phyloP scores from a whole-genome alignment of 805 yeast species.

The Ogataea allantospora region DNA sequence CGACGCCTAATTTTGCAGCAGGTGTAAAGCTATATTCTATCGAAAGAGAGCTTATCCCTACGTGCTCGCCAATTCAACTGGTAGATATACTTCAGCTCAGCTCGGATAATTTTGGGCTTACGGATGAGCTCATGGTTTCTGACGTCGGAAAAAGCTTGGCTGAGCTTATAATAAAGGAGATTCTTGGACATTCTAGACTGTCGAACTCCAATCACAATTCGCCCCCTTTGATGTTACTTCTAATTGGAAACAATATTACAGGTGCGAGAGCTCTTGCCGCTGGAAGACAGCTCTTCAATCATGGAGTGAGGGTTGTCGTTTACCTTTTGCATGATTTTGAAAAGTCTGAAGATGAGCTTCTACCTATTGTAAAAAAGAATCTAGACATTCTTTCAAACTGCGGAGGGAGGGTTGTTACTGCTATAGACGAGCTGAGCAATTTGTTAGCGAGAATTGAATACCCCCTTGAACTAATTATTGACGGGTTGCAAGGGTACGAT shows the following conservation, averaged over 20 bases:
- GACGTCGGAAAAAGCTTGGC: conserved; percentile 68
- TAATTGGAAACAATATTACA: conserved; percentile 72
- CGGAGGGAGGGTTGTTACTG: conserved; percentile 67
- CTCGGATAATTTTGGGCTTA: conserved; percentile 50
- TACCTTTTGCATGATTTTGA: conserved; percentile 39
- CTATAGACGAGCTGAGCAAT: conserved; percentile 35
- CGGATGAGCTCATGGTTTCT: conserved; percentile 51
- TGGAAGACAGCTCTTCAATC: conserved; percentile 75
- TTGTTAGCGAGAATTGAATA: conserved; percentile 52
- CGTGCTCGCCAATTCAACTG: conserved; percentile 76
- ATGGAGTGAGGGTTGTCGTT: conserved; percentile 67
- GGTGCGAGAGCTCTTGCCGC: conserved; percentile 76
- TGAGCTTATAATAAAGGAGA: conserved; percentile 51
- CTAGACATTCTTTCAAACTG: conserved; percentile 51
- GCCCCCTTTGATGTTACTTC: conserved; percentile 70
- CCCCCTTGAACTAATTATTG: conserved; percentile 77
- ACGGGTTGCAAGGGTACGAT: conserved; percentile 84
- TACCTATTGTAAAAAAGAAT: conserved; percentile 42
- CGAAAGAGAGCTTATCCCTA: conserved; percentile 42
- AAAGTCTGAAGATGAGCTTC: conserved; percentile 38
- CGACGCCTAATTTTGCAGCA: conserved; percentile 14
- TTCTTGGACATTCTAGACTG: conserved; percentile 71
- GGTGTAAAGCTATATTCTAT: conserved; percentile 16
- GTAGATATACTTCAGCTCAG: conserved; percentile 68
- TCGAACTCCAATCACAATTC: conserved; percentile 68